phyloP scores from a whole-genome alignment of 2,329 filamentous ascomycete species.

The Epichloe sp. region DNA sequence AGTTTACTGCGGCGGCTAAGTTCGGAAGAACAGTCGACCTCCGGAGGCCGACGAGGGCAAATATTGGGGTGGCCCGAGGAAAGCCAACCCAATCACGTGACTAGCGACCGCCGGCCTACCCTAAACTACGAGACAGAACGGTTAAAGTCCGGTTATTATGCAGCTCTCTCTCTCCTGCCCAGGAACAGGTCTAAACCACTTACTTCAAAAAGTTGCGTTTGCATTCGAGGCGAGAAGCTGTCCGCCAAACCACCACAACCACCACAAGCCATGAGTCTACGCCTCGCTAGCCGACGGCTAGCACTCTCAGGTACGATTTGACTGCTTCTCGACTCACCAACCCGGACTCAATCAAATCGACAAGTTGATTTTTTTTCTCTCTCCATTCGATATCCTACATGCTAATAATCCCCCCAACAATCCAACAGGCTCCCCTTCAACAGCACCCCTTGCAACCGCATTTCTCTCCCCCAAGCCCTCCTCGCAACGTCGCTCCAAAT shows the following conservation, averaged over 20 bases:
- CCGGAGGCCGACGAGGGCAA: slow-evolving; percentile 5
- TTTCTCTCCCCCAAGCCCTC: slow-evolving; percentile 8
- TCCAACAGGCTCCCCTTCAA: slow-evolving; percentile 6
- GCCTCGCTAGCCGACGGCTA: slow-evolving; percentile 49
- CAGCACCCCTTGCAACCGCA: slow-evolving; percentile 8
- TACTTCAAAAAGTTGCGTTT: not conserved
- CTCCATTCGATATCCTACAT: not conserved
- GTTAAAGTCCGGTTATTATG: slow-evolving; percentile 12
- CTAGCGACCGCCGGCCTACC: no score
- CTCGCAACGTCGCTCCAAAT: slow-evolving; percentile 27
- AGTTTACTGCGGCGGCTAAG: not conserved
- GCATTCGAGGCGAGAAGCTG: not conserved
- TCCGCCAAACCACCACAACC: not conserved
- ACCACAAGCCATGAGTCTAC: slow-evolving; percentile 45
- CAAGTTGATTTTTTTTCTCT: no score
- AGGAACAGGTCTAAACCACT: not conserved
- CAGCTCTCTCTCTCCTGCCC: not conserved
- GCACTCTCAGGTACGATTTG: slow-evolving; percentile 41
- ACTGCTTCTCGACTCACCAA: not conserved
- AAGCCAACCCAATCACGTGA: not conserved
- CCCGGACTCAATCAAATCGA: not conserved
- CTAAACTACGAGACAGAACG: slow-evolving; percentile 1
- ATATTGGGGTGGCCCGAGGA: slow-evolving; percentile 6
- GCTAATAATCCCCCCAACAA: not conserved
- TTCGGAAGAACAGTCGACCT: not conserved